A percentile compares a stretch with the other conserved stretches of the same genome.
These are phyloP conservation scores for Chaetomium sp. DNA, from an alignment of 2,329 filamentous ascomycete genomes.

Conservation along the genomic window DNA sequence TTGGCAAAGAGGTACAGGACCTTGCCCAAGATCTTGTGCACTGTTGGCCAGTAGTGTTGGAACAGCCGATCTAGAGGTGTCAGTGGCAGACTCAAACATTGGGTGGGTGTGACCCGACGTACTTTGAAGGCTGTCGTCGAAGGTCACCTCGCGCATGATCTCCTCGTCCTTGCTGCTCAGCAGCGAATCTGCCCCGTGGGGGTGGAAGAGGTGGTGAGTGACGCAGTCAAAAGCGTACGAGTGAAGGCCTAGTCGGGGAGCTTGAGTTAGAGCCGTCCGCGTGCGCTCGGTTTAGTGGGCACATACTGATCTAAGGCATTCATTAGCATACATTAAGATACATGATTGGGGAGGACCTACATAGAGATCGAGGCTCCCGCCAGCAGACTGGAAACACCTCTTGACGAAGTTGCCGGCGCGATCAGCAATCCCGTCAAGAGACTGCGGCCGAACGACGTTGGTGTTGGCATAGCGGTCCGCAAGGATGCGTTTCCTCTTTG, in stretches of 20 bases:
- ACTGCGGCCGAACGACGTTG: conserved; percentile 60
- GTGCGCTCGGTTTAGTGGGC: too few species aligned
- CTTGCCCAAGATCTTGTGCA: conserved; percentile 52
- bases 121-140: conserved; percentile 69
- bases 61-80: conserved; percentile 57
- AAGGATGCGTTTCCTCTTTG: conserved; percentile 62
- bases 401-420: conserved; percentile 58
- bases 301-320: conserved; percentile 17
- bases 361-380: conserved; percentile 60
- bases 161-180: conserved; percentile 57
- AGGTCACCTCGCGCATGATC: conserved; percentile 69
- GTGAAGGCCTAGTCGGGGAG: conserved; percentile 50
- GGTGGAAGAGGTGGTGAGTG: conserved; percentile 70
- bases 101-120: conserved; percentile 35
- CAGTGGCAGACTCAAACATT: background rate
- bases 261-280: background rate
- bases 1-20: conserved; percentile 53
- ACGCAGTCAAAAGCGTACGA: conserved; percentile 71
- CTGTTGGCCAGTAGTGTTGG: conserved; percentile 56
- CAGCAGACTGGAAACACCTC: conserved; percentile 51
- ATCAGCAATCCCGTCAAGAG: conserved; percentile 60
- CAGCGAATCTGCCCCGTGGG: conserved; percentile 64
- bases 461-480: conserved; percentile 70
- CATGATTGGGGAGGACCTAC: conserved; percentile 44
- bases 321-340: conserved; percentile 22